Conservation (phyloP, 352 stramenopile species). For the Thraustochytrium striatum region DNA sequence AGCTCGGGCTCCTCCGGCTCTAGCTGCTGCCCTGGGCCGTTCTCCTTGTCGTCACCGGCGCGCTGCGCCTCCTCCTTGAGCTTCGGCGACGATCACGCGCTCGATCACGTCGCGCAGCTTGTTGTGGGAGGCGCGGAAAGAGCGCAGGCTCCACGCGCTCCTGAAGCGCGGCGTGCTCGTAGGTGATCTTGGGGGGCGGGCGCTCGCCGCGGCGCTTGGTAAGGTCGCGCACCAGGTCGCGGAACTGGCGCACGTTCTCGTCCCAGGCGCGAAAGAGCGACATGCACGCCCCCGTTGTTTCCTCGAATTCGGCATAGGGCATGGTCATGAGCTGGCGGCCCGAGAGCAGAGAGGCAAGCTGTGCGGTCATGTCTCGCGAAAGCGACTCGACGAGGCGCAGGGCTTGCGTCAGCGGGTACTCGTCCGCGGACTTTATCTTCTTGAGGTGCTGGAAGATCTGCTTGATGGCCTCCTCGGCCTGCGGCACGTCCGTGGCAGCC, state of each 20-base stretch:
- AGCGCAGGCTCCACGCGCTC: constrained; percentile 72
- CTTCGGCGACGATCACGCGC: constrained; percentile 57
- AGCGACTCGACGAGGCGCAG: constrained; percentile 47
- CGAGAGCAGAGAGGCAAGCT: constrained; percentile 43
- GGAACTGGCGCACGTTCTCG: constrained; percentile 60
- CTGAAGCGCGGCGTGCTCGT: constrained; percentile 76
- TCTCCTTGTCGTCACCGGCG: neutral
- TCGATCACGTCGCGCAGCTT: constrained; percentile 76
- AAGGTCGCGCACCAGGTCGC: constrained; percentile 76
- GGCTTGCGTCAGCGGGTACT: constrained; percentile 60
- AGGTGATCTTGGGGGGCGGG: constrained; percentile 70
- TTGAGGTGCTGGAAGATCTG: constrained; percentile 67
- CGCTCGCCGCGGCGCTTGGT: constrained; percentile 71
- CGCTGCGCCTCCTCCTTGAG: constrained; percentile 51
- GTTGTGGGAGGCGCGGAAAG: constrained; percentile 84
- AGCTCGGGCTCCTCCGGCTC: constrained; percentile 56
- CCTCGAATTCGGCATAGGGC: constrained; percentile 44
- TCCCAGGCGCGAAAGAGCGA: constrained; percentile 46
- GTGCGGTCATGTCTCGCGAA: constrained; percentile 45
- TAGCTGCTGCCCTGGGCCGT: neutral
- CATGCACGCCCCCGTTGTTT: neutral
- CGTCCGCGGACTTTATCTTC: constrained; percentile 77
- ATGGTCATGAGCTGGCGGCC: constrained; percentile 34
- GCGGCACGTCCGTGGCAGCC: constrained; percentile 20
- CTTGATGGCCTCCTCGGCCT: constrained; percentile 32